A percentile compares a stretch with the other conserved stretches of the same genome.
These are phyloP conservation scores for Triticum turgidum DNA, from an alignment of 176 grass and related monocot species.

Conservation along the genomic window DNA sequence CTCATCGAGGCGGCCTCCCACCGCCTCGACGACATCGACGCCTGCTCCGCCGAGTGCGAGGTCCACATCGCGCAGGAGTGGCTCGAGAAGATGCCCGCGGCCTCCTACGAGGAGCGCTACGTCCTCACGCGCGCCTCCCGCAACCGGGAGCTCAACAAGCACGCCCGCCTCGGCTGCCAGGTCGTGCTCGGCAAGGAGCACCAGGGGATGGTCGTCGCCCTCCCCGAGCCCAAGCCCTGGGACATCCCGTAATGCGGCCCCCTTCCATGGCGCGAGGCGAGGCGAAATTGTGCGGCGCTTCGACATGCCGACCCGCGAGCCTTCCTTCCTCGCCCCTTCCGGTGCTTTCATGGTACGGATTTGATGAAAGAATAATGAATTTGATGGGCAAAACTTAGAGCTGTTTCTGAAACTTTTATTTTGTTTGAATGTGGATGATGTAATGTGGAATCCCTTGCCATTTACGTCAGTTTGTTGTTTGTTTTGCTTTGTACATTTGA, in stretches of 20 bases:
- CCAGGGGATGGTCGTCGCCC: conserved; percentile 89
- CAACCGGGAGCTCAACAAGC: conserved; percentile 86
- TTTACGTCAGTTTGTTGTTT: conserved; percentile 13
- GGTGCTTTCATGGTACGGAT: conserved; percentile 23
- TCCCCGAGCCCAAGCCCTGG: conserved; percentile 93
- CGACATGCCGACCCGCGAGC: background rate
- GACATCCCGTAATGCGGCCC: conserved; percentile 69
- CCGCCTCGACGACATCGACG: conserved; percentile 92
- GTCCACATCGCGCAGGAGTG: conserved; percentile 98
- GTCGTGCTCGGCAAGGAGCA: conserved; percentile 73
- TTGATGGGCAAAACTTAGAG: conserved; percentile 41
- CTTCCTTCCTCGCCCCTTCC: background rate
- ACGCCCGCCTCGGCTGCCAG: conserved; percentile 92
- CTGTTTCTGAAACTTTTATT: conserved; percentile 26
- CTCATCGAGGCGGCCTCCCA: conserved; percentile 92
- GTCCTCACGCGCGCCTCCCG: conserved; percentile 73
- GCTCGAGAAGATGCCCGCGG: conserved; percentile 84
- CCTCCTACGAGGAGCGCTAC: conserved; percentile 77
- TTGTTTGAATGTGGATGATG: conserved; percentile 39
- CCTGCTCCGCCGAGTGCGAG: conserved; percentile 93
- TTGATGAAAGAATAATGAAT: conserved; percentile 52
- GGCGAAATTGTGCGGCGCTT: conserved; percentile 20
- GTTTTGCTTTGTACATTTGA: conserved; percentile 20
- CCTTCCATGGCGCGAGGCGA: background rate
- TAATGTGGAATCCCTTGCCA: conserved; percentile 48